Percentiles rank a stretch among this genome's conserved stretches.
These are phyloP conservation scores for Apiospora phragmitis DNA, from an alignment of 2,329 filamentous ascomycete genomes.

Conservation along the genomic window DNA sequence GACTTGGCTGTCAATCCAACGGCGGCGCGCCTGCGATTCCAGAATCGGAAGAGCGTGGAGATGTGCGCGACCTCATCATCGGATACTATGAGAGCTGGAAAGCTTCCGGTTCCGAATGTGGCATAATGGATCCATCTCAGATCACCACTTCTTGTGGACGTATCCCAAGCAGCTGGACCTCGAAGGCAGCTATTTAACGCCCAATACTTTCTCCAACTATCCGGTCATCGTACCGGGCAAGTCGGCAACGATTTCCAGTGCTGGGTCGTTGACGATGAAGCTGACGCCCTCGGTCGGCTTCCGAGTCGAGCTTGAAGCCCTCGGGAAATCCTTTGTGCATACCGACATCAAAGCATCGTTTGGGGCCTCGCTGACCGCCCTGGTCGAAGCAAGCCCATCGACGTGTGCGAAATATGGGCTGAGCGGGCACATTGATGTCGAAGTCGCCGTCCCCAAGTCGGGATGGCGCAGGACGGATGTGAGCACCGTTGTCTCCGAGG, in stretches of 20 bases:
- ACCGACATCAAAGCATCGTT: not conserved
- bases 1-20: not conserved
- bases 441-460: not conserved
- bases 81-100: slow-evolving; percentile 30
- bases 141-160: slow-evolving; percentile 14
- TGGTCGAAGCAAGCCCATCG: not conserved
- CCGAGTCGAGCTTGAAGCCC: not conserved
- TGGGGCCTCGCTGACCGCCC: not conserved
- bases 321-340: not conserved
- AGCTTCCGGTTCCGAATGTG: slow-evolving; percentile 14
- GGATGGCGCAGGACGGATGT: not conserved
- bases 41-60: not conserved
- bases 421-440: not conserved
- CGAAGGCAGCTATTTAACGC: not conserved
- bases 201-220: not conserved
- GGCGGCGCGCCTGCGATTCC: not conserved
- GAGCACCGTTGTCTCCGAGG: not conserved
- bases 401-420: not conserved
- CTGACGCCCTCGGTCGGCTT: not conserved
- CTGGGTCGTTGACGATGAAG: not conserved
- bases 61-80: slow-evolving; percentile 22
- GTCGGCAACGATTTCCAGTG: not conserved
- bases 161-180: not conserved
- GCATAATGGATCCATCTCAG: slow-evolving; percentile 24
- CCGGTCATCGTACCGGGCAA: not conserved